Percentiles rank a stretch among this genome's conserved stretches.
Evolutionary conservation across 306 rosid species (phyloP).

Genomic region (Sindora glabra): DNA sequence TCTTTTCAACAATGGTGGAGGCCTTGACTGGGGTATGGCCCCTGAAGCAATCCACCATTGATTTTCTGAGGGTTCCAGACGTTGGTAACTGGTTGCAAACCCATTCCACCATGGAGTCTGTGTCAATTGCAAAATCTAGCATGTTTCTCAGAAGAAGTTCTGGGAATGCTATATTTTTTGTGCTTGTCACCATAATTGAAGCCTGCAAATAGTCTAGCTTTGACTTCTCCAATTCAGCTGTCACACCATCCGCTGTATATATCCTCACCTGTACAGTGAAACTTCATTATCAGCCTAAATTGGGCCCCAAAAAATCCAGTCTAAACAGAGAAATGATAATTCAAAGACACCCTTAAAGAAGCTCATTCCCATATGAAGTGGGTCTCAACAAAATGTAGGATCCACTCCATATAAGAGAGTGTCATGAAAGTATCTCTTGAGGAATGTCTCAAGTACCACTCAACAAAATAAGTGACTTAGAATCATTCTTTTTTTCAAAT

Average conservation of each 20-base stretch:
- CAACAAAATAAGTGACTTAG: no score
- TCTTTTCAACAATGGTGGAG: conserved; percentile 43
- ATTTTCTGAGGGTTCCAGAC: conserved; percentile 77
- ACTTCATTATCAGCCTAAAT: no score
- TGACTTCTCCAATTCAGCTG: conserved; percentile 65
- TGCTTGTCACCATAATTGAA: conserved; percentile 60
- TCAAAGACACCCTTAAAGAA: no score
- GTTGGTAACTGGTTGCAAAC: conserved; percentile 83
- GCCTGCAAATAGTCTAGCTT: conserved; percentile 88
- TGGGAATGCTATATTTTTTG: conserved; percentile 62
- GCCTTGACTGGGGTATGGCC: conserved; percentile 39
- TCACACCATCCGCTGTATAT: conserved; percentile 64
- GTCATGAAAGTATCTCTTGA: no score
- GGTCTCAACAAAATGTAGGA: no score
- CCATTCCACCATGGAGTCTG: conserved; percentile 70
- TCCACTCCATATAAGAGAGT: no score
- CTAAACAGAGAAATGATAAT: no score
- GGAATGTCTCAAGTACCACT: no score
- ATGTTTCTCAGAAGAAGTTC: conserved; percentile 60
- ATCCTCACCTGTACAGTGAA: conserved; percentile 81
- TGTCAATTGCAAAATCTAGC: conserved; percentile 60
- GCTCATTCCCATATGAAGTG: no score
- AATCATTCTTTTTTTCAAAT: no score
- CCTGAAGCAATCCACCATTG: conserved; percentile 82
- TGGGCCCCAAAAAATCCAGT: no score